Percentiles rank a stretch among this genome's conserved stretches.
These are phyloP conservation scores for Linaria vulgaris DNA, from an alignment of 257 asterid species.

Conservation along the genomic window DNA sequence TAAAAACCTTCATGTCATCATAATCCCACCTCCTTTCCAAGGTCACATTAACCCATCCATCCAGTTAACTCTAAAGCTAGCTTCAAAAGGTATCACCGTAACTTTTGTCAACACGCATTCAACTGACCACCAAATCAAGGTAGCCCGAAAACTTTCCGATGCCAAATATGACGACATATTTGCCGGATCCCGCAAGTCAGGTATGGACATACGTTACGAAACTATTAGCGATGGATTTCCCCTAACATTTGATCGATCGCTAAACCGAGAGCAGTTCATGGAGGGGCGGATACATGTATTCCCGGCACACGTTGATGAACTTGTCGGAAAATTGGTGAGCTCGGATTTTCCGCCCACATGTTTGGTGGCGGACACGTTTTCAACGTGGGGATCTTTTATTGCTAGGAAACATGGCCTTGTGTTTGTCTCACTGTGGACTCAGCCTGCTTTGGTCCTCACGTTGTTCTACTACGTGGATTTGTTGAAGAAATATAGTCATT, in stretches of 20 bases:
- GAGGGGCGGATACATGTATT: constrained; percentile 20
- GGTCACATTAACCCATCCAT: background rate
- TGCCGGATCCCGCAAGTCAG: constrained; percentile 13
- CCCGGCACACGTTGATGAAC: constrained; percentile 32
- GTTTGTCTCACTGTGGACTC: constrained; percentile 7
- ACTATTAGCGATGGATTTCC: constrained; percentile 36
- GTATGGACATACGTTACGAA: constrained; percentile 32
- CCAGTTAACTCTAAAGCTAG: constrained; percentile 5
- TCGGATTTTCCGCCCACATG: background rate
- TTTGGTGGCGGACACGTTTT: constrained; percentile 10
- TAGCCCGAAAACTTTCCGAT: too few species aligned
- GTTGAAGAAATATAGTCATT: constrained; percentile 8
- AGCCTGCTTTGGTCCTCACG: constrained; percentile 12
- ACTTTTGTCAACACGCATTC: constrained; percentile 18
- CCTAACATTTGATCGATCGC: constrained; percentile 25
- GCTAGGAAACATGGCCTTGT: constrained; percentile 18
- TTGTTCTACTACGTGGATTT: constrained; percentile 7
- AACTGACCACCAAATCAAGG: background rate
- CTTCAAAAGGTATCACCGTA: constrained; percentile 9
- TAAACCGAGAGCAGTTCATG: constrained; percentile 11
- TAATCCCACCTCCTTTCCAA: too few species aligned
- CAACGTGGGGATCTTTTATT: constrained; percentile 2
- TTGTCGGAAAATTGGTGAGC: constrained; percentile 11
- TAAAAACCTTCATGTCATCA: too few species aligned
- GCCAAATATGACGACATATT: constrained; percentile 21